Conservation (phyloP, 2,329 filamentous ascomycete species). For the Cryphonectria japonica region DNA sequence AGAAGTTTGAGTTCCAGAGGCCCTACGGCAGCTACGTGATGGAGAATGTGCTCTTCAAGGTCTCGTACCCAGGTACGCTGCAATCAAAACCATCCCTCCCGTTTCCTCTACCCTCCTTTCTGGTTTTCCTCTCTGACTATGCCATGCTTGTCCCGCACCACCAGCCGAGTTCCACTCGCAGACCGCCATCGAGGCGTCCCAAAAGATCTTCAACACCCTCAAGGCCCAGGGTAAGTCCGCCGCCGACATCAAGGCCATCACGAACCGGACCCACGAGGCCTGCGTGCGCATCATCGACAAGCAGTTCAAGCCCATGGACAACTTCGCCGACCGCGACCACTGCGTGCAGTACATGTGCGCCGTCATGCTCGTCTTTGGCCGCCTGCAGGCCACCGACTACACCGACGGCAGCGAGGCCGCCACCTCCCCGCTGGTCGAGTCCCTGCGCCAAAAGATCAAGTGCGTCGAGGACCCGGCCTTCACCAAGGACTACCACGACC, state of each 20-base stretch:
- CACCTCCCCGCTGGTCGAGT: conserved; percentile 85
- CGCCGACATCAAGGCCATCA: conserved; percentile 89
- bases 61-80: conserved; percentile 85
- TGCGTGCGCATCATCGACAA: conserved; percentile 99
- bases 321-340: conserved; percentile 99
- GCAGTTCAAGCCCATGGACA: conserved; percentile 99
- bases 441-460: conserved; percentile 88
- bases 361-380: conserved; percentile 94
- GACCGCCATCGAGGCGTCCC: conserved; percentile 92
- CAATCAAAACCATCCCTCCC: neutral
- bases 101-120: neutral
- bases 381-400: conserved; percentile 92
- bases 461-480: conserved; percentile 97
- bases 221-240: conserved; percentile 86
- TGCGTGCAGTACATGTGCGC: conserved; percentile 99
- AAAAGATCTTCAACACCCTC: conserved; percentile 84
- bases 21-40: conserved; percentile 98
- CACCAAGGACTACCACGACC: conserved; percentile 95
- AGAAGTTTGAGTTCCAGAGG: conserved; percentile 94
- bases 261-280: conserved; percentile 96
- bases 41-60: conserved; percentile 99
- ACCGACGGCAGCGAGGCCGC: conserved; percentile 90
- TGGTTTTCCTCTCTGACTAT: neutral
- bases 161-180: conserved; percentile 96
- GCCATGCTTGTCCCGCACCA: conserved; percentile 9